Conservation (phyloP, 2,329 filamentous ascomycete genomes). For the Phialophora tarda region DNA sequence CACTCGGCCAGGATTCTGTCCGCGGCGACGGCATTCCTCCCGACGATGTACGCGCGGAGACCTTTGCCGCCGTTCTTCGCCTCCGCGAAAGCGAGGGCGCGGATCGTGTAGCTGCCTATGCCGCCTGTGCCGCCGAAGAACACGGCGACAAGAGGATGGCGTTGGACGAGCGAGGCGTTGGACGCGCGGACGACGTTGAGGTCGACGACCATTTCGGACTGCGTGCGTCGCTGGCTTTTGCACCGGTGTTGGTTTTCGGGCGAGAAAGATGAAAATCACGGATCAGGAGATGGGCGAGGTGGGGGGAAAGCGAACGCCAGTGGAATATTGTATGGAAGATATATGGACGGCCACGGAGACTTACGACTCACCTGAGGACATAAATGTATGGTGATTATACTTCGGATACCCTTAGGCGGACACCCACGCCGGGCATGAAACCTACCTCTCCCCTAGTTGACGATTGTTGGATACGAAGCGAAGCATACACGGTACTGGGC, state of each 20-base stretch:
- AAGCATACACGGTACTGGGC: neutral
- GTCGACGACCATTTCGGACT: conserved; percentile 17
- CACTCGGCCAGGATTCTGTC: conserved; percentile 42
- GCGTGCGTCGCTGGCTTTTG: neutral
- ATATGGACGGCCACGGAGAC: too few species aligned
- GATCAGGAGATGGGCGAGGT: too few species aligned
- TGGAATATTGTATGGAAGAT: too few species aligned
- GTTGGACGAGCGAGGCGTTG: conserved; percentile 12
- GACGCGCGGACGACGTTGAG: conserved; percentile 7
- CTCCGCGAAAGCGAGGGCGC: conserved; percentile 22
- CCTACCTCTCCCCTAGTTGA: neutral
- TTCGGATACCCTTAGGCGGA: neutral
- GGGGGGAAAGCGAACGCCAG: too few species aligned
- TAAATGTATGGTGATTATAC: neutral
- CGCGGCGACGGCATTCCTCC: conserved; percentile 41
- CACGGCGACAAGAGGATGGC: conserved; percentile 67
- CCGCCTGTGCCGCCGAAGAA: conserved; percentile 67
- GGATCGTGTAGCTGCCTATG: conserved; percentile 33
- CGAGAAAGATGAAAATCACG: too few species aligned
- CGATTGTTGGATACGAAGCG: neutral
- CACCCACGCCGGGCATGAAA: neutral
- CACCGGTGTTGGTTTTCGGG: too few species aligned
- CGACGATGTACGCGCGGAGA: conserved; percentile 46
- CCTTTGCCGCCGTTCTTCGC: conserved; percentile 22
- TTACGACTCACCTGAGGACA: too few species aligned